Conservation (phyloP, 805 yeast genomes). For the Teunomyces atbi region DNA sequence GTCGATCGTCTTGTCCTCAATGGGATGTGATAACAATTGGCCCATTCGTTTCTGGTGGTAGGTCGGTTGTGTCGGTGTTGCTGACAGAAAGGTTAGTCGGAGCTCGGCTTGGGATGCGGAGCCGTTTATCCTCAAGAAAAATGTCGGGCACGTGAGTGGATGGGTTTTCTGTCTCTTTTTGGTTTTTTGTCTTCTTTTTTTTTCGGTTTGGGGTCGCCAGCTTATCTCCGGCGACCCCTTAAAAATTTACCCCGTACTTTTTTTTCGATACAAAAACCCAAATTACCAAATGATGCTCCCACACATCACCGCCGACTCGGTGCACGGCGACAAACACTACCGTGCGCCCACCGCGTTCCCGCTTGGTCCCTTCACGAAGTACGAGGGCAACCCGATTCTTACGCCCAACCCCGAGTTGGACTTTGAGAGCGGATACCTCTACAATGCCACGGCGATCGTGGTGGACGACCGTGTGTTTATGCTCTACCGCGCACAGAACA, state of each 20-base stretch:
- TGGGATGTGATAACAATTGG: slow-evolving; percentile 70
- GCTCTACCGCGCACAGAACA: slow-evolving; percentile 40
- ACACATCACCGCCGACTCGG: slow-evolving; percentile 20
- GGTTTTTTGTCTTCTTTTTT: neutral
- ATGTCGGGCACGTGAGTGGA: neutral
- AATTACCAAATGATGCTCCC: slow-evolving; percentile 18
- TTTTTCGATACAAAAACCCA: neutral
- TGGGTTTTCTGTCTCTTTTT: neutral
- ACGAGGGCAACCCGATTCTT: slow-evolving; percentile 37
- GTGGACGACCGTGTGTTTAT: slow-evolving; percentile 35
- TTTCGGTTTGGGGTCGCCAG: neutral
- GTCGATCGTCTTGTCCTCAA: slow-evolving; percentile 63
- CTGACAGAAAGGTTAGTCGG: no score
- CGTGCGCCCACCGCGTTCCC: slow-evolving; percentile 37
- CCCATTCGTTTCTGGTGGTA: slow-evolving; percentile 48
- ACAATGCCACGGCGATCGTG: slow-evolving; percentile 44
- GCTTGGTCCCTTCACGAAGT: slow-evolving; percentile 39
- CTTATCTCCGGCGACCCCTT: neutral
- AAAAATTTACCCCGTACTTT: neutral
- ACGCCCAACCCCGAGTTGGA: slow-evolving; percentile 36
- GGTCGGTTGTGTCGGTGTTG: neutral
- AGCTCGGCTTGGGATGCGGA: neutral
- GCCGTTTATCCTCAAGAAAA: neutral
- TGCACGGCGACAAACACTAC: slow-evolving; percentile 31
- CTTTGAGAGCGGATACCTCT: slow-evolving; percentile 38